A percentile compares a stretch with the other conserved stretches of the same genome.
These are phyloP conservation scores for Lactarius quietus DNA, from an alignment of 768 basidiomycete genomes.

Conservation along the genomic window DNA sequence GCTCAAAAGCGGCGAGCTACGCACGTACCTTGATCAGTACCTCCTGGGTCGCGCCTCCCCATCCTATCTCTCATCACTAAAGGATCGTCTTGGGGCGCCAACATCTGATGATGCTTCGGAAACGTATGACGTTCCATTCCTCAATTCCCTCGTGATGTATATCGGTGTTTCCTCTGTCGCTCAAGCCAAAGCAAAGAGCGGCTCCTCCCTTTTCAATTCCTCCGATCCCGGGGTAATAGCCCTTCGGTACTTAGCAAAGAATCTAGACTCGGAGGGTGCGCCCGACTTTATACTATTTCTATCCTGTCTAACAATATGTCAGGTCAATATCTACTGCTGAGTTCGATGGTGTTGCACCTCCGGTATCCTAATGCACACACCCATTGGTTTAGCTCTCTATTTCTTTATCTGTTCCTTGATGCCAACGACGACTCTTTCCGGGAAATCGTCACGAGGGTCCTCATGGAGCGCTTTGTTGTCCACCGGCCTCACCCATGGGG, in stretches of 20 bases:
- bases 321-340: slow-evolving; percentile 96
- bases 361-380: slow-evolving; percentile 99
- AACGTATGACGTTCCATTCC: slow-evolving; percentile 80
- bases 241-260: slow-evolving; percentile 75
- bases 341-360: slow-evolving; percentile 89
- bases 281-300: not conserved
- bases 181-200: slow-evolving; percentile 81
- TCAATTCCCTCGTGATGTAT: slow-evolving; percentile 95
- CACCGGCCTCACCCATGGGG: slow-evolving; percentile 98
- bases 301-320: slow-evolving; percentile 13
- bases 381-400: slow-evolving; percentile 92
- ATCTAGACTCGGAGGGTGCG: slow-evolving; percentile 89
- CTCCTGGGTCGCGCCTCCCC: slow-evolving; percentile 71
- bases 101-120: slow-evolving; percentile 48
- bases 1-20: slow-evolving; percentile 77
- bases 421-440: slow-evolving; percentile 72
- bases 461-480: slow-evolving; percentile 91
- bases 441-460: slow-evolving; percentile 82
- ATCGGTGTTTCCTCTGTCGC: slow-evolving; percentile 91
- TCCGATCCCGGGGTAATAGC: slow-evolving; percentile 83
- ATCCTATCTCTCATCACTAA: slow-evolving; percentile 71
- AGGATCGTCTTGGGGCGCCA: slow-evolving; percentile 64
- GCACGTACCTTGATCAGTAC: slow-evolving; percentile 77
- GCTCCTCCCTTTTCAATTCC: slow-evolving; percentile 74
- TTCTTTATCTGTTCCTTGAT: slow-evolving; percentile 84